Evolutionary conservation across 2,329 filamentous ascomycete species (phyloP).

Genomic region (Xylaria sp.): DNA sequence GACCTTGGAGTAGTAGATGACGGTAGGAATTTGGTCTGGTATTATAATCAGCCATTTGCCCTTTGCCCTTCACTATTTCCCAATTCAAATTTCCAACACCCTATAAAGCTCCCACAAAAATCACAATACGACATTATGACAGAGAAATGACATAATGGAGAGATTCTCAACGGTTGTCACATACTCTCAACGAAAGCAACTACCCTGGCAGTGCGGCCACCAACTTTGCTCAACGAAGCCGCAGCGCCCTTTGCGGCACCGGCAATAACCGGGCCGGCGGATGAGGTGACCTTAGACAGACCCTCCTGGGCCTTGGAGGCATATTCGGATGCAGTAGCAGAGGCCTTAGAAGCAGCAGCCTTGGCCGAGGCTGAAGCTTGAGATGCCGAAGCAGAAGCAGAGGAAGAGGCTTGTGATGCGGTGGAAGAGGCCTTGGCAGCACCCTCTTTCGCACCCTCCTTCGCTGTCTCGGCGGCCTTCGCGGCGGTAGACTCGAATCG

Average conservation of each 20-base stretch:
- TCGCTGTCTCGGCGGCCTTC: conserved; percentile 37
- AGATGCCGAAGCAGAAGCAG: neutral
- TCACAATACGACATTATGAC: neutral
- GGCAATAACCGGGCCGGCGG: conserved; percentile 80
- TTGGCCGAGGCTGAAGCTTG: conserved; percentile 43
- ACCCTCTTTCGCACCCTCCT: neutral
- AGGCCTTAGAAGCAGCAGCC: conserved; percentile 55
- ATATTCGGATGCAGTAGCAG: conserved; percentile 58
- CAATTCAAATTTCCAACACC: neutral
- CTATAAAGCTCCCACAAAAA: conserved; percentile 12
- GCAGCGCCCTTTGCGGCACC: conserved; percentile 76
- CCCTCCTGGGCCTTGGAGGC: conserved; percentile 80
- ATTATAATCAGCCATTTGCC: conserved; percentile 36
- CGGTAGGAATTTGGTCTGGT: conserved; percentile 83
- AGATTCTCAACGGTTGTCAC: conserved; percentile 51
- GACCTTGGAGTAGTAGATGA: conserved; percentile 93
- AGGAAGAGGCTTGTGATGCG: neutral
- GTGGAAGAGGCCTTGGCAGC: neutral
- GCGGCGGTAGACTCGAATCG: conserved; percentile 70
- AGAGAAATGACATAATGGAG: neutral
- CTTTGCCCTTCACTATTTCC: neutral
- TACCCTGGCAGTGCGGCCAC: conserved; percentile 83
- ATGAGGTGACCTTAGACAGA: conserved; percentile 81
- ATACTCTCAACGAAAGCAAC: conserved; percentile 88
- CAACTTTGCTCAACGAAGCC: conserved; percentile 77